Base-by-base conservation (phyloP, 2,329 filamentous ascomycete species). In the Diaporthe australafricana region DNA sequence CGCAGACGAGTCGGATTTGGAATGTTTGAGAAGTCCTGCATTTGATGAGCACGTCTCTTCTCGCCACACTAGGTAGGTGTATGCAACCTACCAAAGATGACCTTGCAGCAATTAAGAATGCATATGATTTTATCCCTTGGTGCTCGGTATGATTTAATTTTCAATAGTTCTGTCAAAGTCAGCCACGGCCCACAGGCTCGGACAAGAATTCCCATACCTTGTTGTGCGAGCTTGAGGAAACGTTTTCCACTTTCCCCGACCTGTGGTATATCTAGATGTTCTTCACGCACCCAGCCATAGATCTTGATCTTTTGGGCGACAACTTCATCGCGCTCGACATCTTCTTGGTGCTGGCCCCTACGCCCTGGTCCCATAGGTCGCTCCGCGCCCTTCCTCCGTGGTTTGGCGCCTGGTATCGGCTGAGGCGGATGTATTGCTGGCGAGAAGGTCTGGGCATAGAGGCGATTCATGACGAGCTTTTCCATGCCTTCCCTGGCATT, bases 401-500 rank as follows among this genome's bases (percentile, higher is more conserved):
- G 88, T 80, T 93, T 91, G 42, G 89, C 88, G 25, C 90, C 90
- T 30, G 92, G 88, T 45, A 93, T 88, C 2, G 92, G 92, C 73
- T 94, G 93, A 4, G 94, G 92, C 0, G 94, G 88, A 4, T 94
- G 90, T 74, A 99, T 99, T 17, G 94, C 94, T 0, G 96, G 96
- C 0, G 96, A 98, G 80, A 99, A 99, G 0, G 96, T 98, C 81
- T 99, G 96, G 0, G 91, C 91, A 81, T 99, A 99, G 5, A 99
- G 85, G 70, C 97, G 88, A 80, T 99, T 99, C 97, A 99, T 99
- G 76, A 99, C 97, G 5, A 99, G 88, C 81, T 99, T 99, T 84
- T 99, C 96, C 96, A 99, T 99, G 42, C 96, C 96, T 83, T 99
- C 96, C 76, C 95, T 91, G 17, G 96, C 96, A 81, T 99, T 99